phyloP scores from a whole-genome alignment of 345 rosid species.

The Hirschfeldia incana region DNA sequence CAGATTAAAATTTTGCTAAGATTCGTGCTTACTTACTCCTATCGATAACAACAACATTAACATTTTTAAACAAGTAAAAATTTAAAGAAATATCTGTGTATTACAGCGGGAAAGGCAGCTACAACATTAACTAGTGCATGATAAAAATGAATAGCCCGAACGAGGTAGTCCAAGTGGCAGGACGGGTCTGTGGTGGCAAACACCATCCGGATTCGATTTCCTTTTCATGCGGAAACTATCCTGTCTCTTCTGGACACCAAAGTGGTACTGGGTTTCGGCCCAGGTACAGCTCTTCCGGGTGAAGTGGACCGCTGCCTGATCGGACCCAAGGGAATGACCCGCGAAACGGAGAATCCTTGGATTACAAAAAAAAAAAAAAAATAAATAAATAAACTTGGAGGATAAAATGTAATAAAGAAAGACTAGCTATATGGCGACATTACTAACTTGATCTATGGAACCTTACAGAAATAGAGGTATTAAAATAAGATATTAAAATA shows the following conservation, averaged over 20 bases:
- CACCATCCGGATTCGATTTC: too few relatives aligned
- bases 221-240: too few relatives aligned
- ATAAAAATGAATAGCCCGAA: not conserved
- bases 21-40: not conserved
- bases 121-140: slow-evolving; percentile 1
- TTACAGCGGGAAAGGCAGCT: slow-evolving; percentile 2
- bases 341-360: too few relatives aligned
- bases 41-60: not conserved
- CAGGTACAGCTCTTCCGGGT: too few relatives aligned
- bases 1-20: not conserved
- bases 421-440: slow-evolving; percentile 4
- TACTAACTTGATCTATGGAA: not conserved
- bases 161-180: too few relatives aligned
- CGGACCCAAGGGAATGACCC: too few relatives aligned
- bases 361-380: too few relatives aligned
- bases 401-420: not conserved
- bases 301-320: too few relatives aligned
- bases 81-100: not conserved
- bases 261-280: too few relatives aligned
- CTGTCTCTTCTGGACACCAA: too few relatives aligned
- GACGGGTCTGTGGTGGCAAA: too few relatives aligned
- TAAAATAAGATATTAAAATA: too few relatives aligned
- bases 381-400: not conserved
- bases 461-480: not conserved
- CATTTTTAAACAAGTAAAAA: not conserved